Evolutionary conservation across 2,329 filamentous ascomycete species (phyloP), one percentile per base, ranked within the genome.

Genomic region (Bipolaris cookei): DNA sequence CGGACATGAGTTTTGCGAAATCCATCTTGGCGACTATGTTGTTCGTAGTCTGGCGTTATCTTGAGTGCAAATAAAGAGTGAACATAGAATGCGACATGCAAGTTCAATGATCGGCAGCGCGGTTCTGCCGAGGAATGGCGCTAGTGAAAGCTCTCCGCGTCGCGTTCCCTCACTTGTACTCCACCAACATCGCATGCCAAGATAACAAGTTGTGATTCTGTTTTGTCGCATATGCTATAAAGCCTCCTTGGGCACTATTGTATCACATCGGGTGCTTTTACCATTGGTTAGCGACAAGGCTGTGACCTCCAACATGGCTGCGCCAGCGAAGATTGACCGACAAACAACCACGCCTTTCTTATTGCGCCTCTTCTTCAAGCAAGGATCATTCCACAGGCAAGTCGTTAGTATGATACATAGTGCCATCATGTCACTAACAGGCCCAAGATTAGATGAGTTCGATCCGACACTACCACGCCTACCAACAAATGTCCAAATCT

Each of bases 1-100:
- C 90, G 70, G 90, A 88, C 91, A 99, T 96, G 45, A 99, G 82
- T 34, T 92, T 86, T 59, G 92, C 92, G 81, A 99, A 99, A 78
- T 99, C 93, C 95, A 99, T 99, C 65, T 60, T 62, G 60, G 47
- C 45, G 45, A 25, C 11, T 45, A 18, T 28, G 14, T 38, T 47
- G 23, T 42, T 16, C 16, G 42, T 23, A 32, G 32, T 42, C 1
- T 21, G 11, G 4, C 13, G 23, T 39, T 16, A 18, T n/a, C 11
- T 20, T n/a, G 28, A 3, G 18, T 49, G 43, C 41, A 5, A 32
- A 28, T 6, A 32, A 28, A 35, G 42, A 11, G 42, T 37, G 39
- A 60, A 37, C 14, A 32, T 41, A 16, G 41, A 18, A 51, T 47
- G 54, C 35, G 34, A 61, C 48, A 30, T 30, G n/a, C 4, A 32